Evolutionary conservation across 345 rosid genomes (phyloP), one percentile per base, ranked within the genome.

Genomic region (Excoecaria agallocha): DNA sequence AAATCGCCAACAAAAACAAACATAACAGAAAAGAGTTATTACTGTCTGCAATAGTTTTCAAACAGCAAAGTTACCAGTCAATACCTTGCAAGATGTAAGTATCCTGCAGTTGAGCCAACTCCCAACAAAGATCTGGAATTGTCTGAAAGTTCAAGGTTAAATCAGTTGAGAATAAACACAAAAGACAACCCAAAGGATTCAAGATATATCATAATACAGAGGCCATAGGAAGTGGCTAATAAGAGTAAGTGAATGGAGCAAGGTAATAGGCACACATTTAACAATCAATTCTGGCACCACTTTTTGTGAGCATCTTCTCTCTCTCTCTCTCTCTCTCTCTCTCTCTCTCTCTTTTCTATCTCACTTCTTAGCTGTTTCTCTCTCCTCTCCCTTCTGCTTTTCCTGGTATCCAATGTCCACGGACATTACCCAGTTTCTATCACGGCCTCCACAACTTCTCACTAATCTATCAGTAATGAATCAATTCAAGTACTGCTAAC

Each of bases 81-180:
- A 30, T 88, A 91, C 98, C 98, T 87, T 89, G 96, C 87, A 92
- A 87, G 75, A 94, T 92, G 77, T 91, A 94, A 6, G 98, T 92
- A 72, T 90, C 97, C 77, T 91, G 98, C 68, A 95, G 94, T 77
- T 95, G 98, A 67, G 98, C 99, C 20, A 95, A 83, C 88, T 91
- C 97, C 97, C 97, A 92, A 79, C 98, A 94, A 65, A 94, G 89
- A 85, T 86, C 92, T 13, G 98, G 98, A 87, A 94, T 94, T 38
- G 89, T 86, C 98, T 94, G 76, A 50, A 80, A 69, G 19, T 41
- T 51, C 37, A 46, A 63, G 50, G 20, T 17, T 22, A 51, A 52
- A 66, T 74, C 71, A 74, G 9, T 65, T 54, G 30, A 25, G 8
- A 54, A 54, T 13, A 50, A 51, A 6, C 9, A 65, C 43, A 54